Conservation (phyloP, 2,329 filamentous ascomycete genomes). For the Trichoderma lentiforme region DNA sequence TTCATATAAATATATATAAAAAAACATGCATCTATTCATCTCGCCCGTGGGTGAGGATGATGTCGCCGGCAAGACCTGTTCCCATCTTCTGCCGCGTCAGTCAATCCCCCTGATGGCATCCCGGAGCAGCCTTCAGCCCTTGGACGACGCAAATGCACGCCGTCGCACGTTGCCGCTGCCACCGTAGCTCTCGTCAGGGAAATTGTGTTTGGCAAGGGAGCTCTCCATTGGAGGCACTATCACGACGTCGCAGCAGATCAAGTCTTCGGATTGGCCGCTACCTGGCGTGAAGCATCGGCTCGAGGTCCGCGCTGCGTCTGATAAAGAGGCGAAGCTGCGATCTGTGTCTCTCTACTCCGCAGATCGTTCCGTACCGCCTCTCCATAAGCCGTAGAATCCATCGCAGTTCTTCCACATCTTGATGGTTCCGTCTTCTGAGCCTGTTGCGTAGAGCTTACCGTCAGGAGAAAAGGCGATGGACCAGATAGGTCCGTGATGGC, state of each 20-base stretch:
- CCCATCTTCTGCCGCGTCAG: neutral
- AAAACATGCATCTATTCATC: neutral
- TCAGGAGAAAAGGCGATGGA: slow-evolving; percentile 92
- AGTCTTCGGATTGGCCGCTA: slow-evolving; percentile 16
- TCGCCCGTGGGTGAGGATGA: neutral
- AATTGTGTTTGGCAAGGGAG: neutral
- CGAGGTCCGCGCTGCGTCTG: slow-evolving; percentile 20
- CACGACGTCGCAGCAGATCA: neutral
- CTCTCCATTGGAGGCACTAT: neutral
- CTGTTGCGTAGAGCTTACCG: slow-evolving; percentile 92
- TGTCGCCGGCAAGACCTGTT: neutral
- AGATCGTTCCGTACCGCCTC: slow-evolving; percentile 43
- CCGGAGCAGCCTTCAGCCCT: neutral
- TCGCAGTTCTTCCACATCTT: slow-evolving; percentile 80
- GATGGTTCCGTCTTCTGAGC: slow-evolving; percentile 95
- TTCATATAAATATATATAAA: neutral
- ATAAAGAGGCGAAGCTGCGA: slow-evolving; percentile 23
- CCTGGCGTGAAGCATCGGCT: slow-evolving; percentile 19
- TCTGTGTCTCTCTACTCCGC: slow-evolving; percentile 36
- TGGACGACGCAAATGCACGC: neutral
- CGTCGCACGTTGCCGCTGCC: neutral
- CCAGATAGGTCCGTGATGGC: slow-evolving; percentile 97
- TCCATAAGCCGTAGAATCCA: slow-evolving; percentile 63
- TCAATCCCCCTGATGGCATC: neutral
- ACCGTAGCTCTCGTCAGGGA: neutral